These are phyloP conservation scores for Malassezia pachydermatis DNA, from an alignment of 1,284 basidiomycete genomes.

Conservation along the genomic window DNA sequence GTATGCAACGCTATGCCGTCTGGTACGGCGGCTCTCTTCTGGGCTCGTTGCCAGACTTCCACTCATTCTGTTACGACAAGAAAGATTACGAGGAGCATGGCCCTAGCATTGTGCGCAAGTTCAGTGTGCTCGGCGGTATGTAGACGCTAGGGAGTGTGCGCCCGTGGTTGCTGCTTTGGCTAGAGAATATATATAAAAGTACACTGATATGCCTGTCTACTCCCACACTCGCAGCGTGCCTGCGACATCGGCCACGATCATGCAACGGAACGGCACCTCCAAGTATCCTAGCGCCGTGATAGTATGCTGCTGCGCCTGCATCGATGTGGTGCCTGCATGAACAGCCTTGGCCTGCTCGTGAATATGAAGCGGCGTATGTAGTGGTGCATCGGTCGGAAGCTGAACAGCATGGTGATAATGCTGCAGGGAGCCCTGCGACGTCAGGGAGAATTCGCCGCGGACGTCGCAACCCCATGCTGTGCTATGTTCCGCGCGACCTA, in stretches of 20 bases:
- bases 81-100: constrained; percentile 95
- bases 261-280: constrained; percentile 73
- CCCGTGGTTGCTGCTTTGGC: too few relatives aligned
- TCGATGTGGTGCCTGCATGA: constrained; percentile 15
- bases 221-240: constrained; percentile 44
- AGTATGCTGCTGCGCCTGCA: constrained; percentile 61
- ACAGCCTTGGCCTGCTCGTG: constrained; percentile 21
- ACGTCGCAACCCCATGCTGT: constrained; percentile 16
- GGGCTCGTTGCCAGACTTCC: constrained; percentile 72
- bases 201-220: too few relatives aligned
- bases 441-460: constrained; percentile 1
- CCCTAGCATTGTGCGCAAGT: constrained; percentile 67
- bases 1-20: constrained; percentile 91
- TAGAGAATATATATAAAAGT: too few relatives aligned
- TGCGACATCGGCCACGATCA: constrained; percentile 65
- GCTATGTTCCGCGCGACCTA: constrained; percentile 57
- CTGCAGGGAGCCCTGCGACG: neutral
- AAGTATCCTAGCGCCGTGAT: constrained; percentile 69
- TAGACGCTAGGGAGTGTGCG: too few relatives aligned
- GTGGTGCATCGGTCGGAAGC: neutral
- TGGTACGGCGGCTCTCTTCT: constrained; percentile 90
- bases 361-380: constrained; percentile 25
- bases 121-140: constrained; percentile 37
- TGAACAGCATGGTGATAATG: neutral
- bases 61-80: constrained; percentile 92